These are phyloP conservation scores for Cercospora zeae-maydis DNA, from an alignment of 2,329 filamentous ascomycete species.

Conservation along the genomic window DNA sequence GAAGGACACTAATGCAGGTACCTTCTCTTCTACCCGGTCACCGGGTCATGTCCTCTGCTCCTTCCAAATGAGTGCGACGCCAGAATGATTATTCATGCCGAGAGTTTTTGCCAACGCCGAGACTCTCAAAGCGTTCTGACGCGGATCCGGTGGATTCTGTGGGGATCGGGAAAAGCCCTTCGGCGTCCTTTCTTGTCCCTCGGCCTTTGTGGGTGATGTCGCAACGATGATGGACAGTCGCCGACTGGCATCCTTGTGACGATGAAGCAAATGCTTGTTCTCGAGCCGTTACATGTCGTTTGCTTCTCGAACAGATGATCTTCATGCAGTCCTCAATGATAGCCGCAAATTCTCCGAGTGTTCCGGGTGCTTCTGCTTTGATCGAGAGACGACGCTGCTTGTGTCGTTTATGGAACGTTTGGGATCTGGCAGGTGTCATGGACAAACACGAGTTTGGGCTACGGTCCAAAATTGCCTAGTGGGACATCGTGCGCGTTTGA, in stretches of 20 bases:
- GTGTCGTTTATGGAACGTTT: not conserved
- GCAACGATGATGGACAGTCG: not conserved
- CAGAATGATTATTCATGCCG: not conserved
- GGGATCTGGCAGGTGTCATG: not conserved
- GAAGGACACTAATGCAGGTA: slow-evolving; percentile 32
- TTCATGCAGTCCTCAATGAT: not conserved
- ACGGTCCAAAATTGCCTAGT: not conserved
- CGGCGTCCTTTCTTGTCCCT: not conserved
- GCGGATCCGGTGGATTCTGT: too few relatives aligned
- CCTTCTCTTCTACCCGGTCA: slow-evolving; percentile 25
- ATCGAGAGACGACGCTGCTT: not conserved
- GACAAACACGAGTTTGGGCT: not conserved
- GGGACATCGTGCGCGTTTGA: not conserved
- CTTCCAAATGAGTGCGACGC: slow-evolving; percentile 4
- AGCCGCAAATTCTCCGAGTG: not conserved
- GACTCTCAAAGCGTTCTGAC: not conserved
- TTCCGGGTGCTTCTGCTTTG: not conserved
- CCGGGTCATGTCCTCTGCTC: slow-evolving; percentile 14
- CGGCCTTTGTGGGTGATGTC: not conserved
- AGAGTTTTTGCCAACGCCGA: not conserved
- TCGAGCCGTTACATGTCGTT: not conserved
- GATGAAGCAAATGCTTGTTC: slow-evolving; percentile 1
- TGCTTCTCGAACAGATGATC: not conserved
- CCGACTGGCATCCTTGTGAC: slow-evolving; percentile 6
- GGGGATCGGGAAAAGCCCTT: not conserved